These are phyloP conservation scores for Wickerhamomyces queroliae DNA, from an alignment of 805 yeast genomes.

Conservation along the genomic window DNA sequence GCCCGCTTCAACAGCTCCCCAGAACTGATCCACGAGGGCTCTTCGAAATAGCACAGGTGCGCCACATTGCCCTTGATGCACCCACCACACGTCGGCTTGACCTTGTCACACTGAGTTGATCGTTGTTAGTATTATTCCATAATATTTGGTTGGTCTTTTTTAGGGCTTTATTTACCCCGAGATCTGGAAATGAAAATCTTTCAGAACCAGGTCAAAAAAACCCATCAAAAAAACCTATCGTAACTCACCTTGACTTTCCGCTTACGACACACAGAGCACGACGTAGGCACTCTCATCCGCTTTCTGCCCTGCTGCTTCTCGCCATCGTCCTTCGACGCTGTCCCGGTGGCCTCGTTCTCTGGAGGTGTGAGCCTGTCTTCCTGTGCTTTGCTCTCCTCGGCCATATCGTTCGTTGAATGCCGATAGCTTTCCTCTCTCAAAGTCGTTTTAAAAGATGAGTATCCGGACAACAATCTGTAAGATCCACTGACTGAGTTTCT, in stretches of 20 bases:
- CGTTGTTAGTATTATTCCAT: neutral
- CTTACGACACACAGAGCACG: conserved; percentile 41
- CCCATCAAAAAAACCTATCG: neutral
- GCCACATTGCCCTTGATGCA: conserved; percentile 51
- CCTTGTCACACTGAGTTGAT: conserved; percentile 31
- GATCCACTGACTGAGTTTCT: too few species aligned
- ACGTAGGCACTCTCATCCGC: conserved; percentile 42
- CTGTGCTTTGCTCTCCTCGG: neutral
- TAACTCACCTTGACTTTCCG: conserved; percentile 36
- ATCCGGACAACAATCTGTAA: too few species aligned
- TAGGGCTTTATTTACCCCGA: too few species aligned
- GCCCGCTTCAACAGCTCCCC: conserved; percentile 37
- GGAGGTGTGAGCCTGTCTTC: neutral
- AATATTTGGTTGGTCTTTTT: too few species aligned
- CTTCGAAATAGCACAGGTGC: conserved; percentile 50
- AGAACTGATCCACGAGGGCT: conserved; percentile 52
- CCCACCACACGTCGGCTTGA: conserved; percentile 47
- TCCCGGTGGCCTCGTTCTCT: neutral
- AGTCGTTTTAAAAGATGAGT: too few species aligned
- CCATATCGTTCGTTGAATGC: neutral
- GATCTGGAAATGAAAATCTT: neutral
- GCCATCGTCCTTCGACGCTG: neutral
- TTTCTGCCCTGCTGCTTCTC: conserved; percentile 21
- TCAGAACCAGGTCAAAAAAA: neutral
- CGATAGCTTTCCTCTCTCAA: neutral